Conservation (phyloP, 2,329 filamentous ascomycete genomes). For the Penicillium psychrosexuale region DNA sequence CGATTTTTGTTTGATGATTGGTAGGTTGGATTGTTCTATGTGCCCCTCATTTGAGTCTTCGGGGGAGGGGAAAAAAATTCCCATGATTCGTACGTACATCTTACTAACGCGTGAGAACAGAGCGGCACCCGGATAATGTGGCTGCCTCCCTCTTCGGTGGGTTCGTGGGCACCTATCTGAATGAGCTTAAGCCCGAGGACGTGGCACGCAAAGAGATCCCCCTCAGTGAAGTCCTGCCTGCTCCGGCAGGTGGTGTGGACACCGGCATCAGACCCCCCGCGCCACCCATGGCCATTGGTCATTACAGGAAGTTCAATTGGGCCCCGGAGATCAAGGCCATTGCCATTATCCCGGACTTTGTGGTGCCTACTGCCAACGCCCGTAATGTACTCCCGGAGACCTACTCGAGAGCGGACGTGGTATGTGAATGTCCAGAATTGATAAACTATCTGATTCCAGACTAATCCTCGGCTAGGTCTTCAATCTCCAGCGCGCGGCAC, state of each 20-base stretch:
- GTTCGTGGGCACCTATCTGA: conserved; percentile 94
- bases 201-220: conserved; percentile 90
- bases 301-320: conserved; percentile 95
- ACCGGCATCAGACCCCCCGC: conserved; percentile 82
- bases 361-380: conserved; percentile 90
- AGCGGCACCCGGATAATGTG: conserved; percentile 90
- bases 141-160: conserved; percentile 93
- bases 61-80: too few relatives aligned
- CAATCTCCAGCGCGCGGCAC: conserved; percentile 89
- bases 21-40: conserved; percentile 43
- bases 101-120: conserved; percentile 22
- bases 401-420: conserved; percentile 79
- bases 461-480: conserved; percentile 52
- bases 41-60: background rate
- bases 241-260: conserved; percentile 85
- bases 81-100: background rate
- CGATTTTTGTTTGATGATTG: conserved; percentile 97
- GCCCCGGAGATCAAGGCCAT: conserved; percentile 93
- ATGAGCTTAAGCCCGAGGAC: conserved; percentile 85
- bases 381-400: conserved; percentile 76
- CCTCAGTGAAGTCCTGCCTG: conserved; percentile 85
- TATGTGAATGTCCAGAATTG: conserved; percentile 45
- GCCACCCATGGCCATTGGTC: conserved; percentile 88
- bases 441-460: background rate
- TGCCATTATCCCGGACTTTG: conserved; percentile 92